Conservation (phyloP, 345 rosid species). For the Sisymbrium altissimum region DNA sequence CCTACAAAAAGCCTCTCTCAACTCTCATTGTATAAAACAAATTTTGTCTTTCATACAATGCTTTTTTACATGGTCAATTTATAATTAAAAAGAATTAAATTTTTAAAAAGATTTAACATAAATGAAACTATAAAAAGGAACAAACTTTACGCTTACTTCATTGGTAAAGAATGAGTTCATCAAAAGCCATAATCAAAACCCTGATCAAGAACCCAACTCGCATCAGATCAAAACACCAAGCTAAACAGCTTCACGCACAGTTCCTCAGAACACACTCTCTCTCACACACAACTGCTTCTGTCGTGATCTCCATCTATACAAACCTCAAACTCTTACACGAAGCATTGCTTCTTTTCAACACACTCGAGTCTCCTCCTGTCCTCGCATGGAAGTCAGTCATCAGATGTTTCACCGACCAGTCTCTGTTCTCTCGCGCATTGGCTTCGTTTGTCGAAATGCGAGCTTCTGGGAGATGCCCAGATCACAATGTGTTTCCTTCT, state of each 20-base stretch:
- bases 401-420: constrained; percentile 53
- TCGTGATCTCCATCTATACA: constrained; percentile 59
- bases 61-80: no score
- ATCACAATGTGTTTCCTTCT: constrained; percentile 67
- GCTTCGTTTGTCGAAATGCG: constrained; percentile 54
- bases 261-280: constrained; percentile 46
- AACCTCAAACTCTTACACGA: constrained; percentile 51
- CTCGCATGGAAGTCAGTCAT: constrained; percentile 79
- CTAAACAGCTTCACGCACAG: constrained; percentile 72
- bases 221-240: constrained; percentile 45
- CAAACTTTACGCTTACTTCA: neutral
- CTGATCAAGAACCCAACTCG: constrained; percentile 37
- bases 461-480: constrained; percentile 54
- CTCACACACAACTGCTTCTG: constrained; percentile 37
- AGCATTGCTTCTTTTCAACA: constrained; percentile 47
- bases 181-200: constrained; percentile 39
- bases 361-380: constrained; percentile 48
- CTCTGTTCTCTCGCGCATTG: constrained; percentile 44
- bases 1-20: no score
- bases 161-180: constrained; percentile 32
- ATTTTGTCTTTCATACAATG: no score
- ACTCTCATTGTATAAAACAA: no score
- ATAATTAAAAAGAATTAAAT: neutral
- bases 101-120: neutral
- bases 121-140: neutral